phyloP scores from a whole-genome alignment of 345 rosid genomes.

The Balakata baccata region DNA sequence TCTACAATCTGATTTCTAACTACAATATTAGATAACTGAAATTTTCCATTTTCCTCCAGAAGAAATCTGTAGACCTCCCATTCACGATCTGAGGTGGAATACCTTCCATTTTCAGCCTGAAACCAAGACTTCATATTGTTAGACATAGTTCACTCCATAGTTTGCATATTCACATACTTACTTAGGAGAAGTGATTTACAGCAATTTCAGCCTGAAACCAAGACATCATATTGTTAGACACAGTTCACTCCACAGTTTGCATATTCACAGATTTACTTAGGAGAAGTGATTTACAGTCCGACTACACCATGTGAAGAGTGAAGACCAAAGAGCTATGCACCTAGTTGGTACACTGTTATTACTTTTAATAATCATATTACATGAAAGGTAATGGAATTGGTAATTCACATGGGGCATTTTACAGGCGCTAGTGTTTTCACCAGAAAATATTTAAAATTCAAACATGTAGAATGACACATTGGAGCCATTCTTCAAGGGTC shows the following conservation, averaged over 20 bases:
- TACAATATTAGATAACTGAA: conserved; percentile 30
- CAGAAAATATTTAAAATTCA: not conserved
- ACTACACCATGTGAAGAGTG: not conserved
- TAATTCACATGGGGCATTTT: not conserved
- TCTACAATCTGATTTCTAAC: conserved; percentile 62
- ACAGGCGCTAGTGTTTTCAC: not conserved
- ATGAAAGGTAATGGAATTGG: not conserved
- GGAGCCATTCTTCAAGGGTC: not conserved
- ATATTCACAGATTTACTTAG: not conserved
- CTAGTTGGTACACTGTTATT: not conserved
- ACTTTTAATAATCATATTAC: not conserved
- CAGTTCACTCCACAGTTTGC: not conserved
- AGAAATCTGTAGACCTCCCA: conserved; percentile 94
- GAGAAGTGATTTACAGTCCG: conserved; percentile 10
- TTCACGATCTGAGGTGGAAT: conserved; percentile 52
- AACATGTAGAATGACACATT: not conserved
- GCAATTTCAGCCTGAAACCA: conserved; percentile 67
- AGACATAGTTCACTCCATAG: not conserved
- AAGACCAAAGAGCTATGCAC: not conserved
- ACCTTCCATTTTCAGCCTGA: conserved; percentile 84
- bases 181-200: conserved; percentile 7
- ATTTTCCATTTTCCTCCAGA: conserved; percentile 52
- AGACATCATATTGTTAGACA: conserved; percentile 7
- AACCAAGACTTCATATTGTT: conserved; percentile 11
- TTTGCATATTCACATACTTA: not conserved